Conservation (phyloP, 306 rosid genomes). For the Lithocarpus polystachyus region DNA sequence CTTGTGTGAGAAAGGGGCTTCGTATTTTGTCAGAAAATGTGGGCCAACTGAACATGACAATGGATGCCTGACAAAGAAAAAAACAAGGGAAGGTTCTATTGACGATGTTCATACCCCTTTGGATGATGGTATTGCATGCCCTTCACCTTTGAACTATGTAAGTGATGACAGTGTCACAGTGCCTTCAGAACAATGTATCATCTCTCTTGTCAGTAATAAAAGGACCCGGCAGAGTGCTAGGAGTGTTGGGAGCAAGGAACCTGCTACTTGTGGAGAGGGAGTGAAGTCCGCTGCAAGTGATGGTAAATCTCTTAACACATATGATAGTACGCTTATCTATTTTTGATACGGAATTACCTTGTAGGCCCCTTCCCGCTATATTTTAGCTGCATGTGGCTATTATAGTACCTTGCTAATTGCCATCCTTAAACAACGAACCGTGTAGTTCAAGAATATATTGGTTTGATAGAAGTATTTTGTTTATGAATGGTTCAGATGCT, state of each 20-base stretch:
- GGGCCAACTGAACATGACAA: conserved; percentile 22
- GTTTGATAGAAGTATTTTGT: background rate
- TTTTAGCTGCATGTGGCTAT: background rate
- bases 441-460: background rate
- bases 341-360: too few relatives aligned
- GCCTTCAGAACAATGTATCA: conserved; percentile 17
- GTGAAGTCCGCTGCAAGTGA: background rate
- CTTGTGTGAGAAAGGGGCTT: conserved; percentile 58
- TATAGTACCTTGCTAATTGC: background rate
- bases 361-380: too few relatives aligned
- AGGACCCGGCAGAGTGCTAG: conserved; percentile 1
- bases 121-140: conserved; percentile 24
- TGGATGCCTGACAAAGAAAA: conserved; percentile 27
- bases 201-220: conserved; percentile 17
- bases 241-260: background rate
- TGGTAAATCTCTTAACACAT: background rate
- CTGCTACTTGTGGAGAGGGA: background rate
- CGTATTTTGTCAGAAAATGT: conserved; percentile 55
- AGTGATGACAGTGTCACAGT: background rate
- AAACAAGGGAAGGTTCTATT: conserved; percentile 6
- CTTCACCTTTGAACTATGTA: conserved; percentile 23
- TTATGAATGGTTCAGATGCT: conserved; percentile 25
- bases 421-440: background rate
- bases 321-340: background rate
- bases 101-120: conserved; percentile 33